Evolutionary conservation across 2,329 filamentous ascomycete species (phyloP).

Genomic region (Fusarium tanahbumbuense): DNA sequence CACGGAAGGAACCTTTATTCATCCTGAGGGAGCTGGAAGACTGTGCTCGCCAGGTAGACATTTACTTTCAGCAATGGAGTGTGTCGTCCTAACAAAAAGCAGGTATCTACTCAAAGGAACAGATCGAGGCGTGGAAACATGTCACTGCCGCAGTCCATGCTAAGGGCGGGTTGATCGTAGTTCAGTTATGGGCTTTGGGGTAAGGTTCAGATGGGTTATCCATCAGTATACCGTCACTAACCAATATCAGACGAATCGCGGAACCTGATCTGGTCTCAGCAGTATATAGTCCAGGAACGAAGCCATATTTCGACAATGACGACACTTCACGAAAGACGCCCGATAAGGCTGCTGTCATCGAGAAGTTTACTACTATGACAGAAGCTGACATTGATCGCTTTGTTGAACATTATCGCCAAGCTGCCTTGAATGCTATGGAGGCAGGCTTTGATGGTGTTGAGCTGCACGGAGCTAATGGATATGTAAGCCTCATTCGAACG

Average conservation of each 20-base stretch:
- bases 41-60: slow-evolving; percentile 29
- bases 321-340: not conserved
- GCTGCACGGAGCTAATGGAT: slow-evolving; percentile 67
- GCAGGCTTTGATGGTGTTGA: slow-evolving; percentile 71
- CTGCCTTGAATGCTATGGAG: slow-evolving; percentile 65
- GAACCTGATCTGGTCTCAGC: slow-evolving; percentile 24
- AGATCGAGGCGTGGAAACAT: slow-evolving; percentile 69
- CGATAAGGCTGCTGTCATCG: slow-evolving; percentile 49
- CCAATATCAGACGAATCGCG: slow-evolving; percentile 17
- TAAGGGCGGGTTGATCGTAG: slow-evolving; percentile 69
- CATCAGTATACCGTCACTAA: not conserved
- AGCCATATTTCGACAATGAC: slow-evolving; percentile 1
- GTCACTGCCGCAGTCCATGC: slow-evolving; percentile 72
- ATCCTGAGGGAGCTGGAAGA: slow-evolving; percentile 48
- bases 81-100: not conserved
- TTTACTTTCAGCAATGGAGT: not conserved
- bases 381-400: slow-evolving; percentile 71
- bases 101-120: slow-evolving; percentile 65
- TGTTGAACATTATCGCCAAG: slow-evolving; percentile 68
- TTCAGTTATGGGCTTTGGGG: slow-evolving; percentile 72
- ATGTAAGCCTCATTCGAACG: slow-evolving; percentile 52
- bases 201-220: slow-evolving; percentile 53
- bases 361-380: slow-evolving; percentile 58
- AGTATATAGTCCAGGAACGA: slow-evolving; percentile 27
- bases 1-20: slow-evolving; percentile 59